phyloP scores from a whole-genome alignment of 2,329 filamentous ascomycete species.

The Botrytis cinerea region DNA sequence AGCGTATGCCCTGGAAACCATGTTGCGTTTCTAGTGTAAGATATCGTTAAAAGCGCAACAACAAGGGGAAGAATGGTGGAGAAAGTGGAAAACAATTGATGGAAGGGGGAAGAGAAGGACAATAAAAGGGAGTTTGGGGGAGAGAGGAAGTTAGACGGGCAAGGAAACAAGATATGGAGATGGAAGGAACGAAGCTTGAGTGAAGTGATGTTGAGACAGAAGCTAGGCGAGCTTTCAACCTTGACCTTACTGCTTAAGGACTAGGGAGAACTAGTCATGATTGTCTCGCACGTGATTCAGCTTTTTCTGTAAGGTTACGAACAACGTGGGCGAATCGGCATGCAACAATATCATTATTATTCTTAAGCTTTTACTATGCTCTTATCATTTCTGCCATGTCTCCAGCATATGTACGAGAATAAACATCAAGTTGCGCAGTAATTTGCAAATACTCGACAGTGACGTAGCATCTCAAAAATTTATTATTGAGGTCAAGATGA shows the following conservation, averaged over 20 bases:
- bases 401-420: background rate
- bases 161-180: background rate
- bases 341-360: background rate
- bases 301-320: background rate
- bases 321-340: background rate
- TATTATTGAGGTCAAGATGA: background rate
- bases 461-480: background rate
- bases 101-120: background rate
- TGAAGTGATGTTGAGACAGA: conserved; percentile 13
- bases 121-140: background rate
- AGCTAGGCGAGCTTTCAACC: background rate
- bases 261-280: background rate
- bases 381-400: background rate
- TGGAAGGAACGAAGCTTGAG: conserved; percentile 3
- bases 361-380: background rate
- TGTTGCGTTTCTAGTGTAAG: background rate
- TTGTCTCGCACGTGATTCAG: background rate
- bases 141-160: background rate
- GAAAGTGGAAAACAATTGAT: background rate
- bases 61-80: background rate
- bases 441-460: background rate
- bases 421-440: no score
- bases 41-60: background rate
- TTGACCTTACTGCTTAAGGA: background rate
- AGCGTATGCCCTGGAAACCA: background rate